These are phyloP conservation scores for Leccinum rimulosum DNA, from an alignment of 768 basidiomycete genomes.

Conservation along the genomic window DNA sequence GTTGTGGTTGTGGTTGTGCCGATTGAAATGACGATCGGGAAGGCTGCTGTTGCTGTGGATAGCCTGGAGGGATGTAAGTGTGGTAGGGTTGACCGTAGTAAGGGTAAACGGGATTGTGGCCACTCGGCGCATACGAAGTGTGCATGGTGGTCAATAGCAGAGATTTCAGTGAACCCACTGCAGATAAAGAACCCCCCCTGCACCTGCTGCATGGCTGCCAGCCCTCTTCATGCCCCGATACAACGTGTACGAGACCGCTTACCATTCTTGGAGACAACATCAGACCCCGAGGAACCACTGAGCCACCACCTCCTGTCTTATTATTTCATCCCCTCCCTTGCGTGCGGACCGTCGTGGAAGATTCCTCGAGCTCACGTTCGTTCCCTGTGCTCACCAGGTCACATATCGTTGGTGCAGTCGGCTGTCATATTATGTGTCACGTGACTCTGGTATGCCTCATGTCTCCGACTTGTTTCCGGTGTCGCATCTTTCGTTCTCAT, in stretches of 20 bases:
- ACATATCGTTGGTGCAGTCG: neutral
- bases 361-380: neutral
- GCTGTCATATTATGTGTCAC: neutral
- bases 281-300: neutral
- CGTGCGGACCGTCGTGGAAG: neutral
- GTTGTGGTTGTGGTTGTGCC: slow-evolving; percentile 10
- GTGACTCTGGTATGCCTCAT: slow-evolving; percentile 7
- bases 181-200: slow-evolving; percentile 11
- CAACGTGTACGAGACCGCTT: slow-evolving; percentile 26
- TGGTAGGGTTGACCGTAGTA: slow-evolving; percentile 48
- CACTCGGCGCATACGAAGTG: slow-evolving; percentile 4
- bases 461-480: neutral
- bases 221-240: slow-evolving; percentile 7
- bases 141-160: slow-evolving; percentile 19
- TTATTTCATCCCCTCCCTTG: neutral
- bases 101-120: slow-evolving; percentile 42
- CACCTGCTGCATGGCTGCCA: slow-evolving; percentile 24
- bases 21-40: slow-evolving; percentile 1
- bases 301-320: neutral
- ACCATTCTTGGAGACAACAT: slow-evolving; percentile 34
- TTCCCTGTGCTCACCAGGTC: neutral
- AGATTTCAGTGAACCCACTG: neutral
- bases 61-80: slow-evolving; percentile 32
- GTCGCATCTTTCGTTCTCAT: neutral
- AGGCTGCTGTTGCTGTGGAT: slow-evolving; percentile 9